phyloP scores from a whole-genome alignment of 306 rosid species.

The Vigna angularis region DNA sequence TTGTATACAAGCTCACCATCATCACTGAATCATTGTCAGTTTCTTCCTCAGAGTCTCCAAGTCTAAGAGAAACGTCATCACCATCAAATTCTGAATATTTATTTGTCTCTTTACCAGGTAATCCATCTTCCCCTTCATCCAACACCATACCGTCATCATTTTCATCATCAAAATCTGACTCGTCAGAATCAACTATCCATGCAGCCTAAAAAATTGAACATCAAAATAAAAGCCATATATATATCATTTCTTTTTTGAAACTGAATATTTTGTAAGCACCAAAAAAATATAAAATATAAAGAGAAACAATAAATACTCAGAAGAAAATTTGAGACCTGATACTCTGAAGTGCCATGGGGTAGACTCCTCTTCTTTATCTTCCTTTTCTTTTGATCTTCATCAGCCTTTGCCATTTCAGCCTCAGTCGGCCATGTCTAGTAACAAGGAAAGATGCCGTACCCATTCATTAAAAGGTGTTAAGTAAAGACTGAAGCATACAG shows the following conservation, averaged over 20 bases:
- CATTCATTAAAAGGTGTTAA: slow-evolving; percentile 14
- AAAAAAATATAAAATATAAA: not conserved
- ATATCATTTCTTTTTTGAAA: slow-evolving; percentile 25
- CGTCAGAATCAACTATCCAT: slow-evolving; percentile 79
- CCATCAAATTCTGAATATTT: slow-evolving; percentile 62
- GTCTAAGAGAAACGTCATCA: slow-evolving; percentile 66
- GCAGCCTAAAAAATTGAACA: slow-evolving; percentile 68
- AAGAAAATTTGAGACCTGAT: slow-evolving; percentile 67
- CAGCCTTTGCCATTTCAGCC: slow-evolving; percentile 77
- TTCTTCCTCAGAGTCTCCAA: slow-evolving; percentile 79
- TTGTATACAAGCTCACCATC: slow-evolving; percentile 71
- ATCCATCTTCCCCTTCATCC: slow-evolving; percentile 59
- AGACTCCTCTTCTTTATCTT: slow-evolving; percentile 63
- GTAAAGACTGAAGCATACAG: not conserved
- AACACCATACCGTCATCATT: slow-evolving; percentile 75
- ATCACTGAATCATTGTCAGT: slow-evolving; percentile 82
- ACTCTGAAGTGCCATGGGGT: slow-evolving; percentile 92
- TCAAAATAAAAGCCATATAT: slow-evolving; percentile 27
- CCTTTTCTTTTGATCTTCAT: slow-evolving; percentile 61
- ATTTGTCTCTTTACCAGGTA: slow-evolving; percentile 54
- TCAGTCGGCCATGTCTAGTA: slow-evolving; percentile 97
- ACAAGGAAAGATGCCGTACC: slow-evolving; percentile 34
- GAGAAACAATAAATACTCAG: not conserved
- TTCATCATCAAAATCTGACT: slow-evolving; percentile 57
- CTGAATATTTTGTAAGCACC: slow-evolving; percentile 1